Base-by-base conservation (phyloP, 75 land plant species). In the Pinus tabuliformis region DNA sequence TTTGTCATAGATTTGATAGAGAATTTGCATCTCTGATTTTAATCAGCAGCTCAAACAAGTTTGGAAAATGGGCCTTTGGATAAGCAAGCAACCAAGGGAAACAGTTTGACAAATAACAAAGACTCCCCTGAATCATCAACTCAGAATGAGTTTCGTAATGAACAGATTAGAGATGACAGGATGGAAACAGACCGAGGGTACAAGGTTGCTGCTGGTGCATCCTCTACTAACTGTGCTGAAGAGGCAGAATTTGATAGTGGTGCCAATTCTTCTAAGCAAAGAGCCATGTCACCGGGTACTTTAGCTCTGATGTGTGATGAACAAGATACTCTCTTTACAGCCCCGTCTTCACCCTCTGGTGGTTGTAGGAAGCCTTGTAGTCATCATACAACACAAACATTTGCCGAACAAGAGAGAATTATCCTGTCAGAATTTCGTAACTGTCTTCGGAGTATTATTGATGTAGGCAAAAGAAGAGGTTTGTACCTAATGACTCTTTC, bases 251-350 rank as follows among this genome's bases (percentile, higher is more conserved):
- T 58, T 54, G 83, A 65, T 56, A 78, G 72, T 13, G 83, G 22
- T 71, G 73, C 57, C 7, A 61, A 72, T 72, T 65, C 16, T 6
- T 57, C 20, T 21, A 64, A 83, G 74, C 66, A 76, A 73, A 78
- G 87, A 73, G 75, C 77, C 12, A 83, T 83, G 86, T 85, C 87
- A 7, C 87, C 87, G 18, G 87, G 87, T 57, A 85, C 87, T 30
- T 59, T 85, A 39, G 86, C 87, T 18, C 64, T 85, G 74, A 85
- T 85, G 87, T 85, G 87, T 62, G 87, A 85, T 75, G 87, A 85
- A 57, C 87, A 85, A 75, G 87, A 85, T 60, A 64, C 86, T 49
- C 70, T 85, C 58, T 83, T 78, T 64, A 83, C 81, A 62, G 86
- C 77, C 13, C 86, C 86, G 16, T 86, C 86, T 59, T 83, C 86